A percentile compares a stretch with the other conserved stretches of the same genome.
These are phyloP conservation scores for Fusarium verticillioides DNA, from an alignment of 2,329 filamentous ascomycete species.

Conservation along the genomic window DNA sequence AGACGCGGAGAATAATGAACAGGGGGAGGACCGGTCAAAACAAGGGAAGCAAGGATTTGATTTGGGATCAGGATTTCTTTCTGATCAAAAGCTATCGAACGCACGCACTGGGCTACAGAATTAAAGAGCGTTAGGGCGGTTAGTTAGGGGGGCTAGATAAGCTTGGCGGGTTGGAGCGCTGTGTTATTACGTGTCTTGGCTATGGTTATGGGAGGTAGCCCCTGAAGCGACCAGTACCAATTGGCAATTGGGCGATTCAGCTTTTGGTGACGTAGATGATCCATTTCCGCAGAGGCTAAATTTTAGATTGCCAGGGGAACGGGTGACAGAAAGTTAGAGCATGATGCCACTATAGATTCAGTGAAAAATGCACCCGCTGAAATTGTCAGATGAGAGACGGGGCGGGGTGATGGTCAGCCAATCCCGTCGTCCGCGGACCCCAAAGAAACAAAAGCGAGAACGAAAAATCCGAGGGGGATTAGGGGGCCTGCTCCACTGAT, in stretches of 20 bases:
- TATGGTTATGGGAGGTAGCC: not conserved
- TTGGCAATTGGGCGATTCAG: not conserved
- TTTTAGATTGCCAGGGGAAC: constrained; percentile 7
- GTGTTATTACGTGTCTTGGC: constrained; percentile 11
- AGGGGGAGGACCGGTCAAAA: not conserved
- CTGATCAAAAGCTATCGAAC: not conserved
- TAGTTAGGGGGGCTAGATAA: not conserved
- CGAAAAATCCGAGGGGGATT: too few relatives aligned
- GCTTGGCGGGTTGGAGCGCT: constrained; percentile 4
- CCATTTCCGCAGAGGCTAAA: not conserved
- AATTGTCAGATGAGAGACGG: not conserved
- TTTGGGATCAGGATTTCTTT: constrained; percentile 9
- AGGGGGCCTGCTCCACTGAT: not conserved
- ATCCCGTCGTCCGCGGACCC: constrained; percentile 4
- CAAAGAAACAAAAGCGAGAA: not conserved
- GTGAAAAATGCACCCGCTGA: not conserved
- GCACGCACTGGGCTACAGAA: not conserved
- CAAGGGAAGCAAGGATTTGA: not conserved
- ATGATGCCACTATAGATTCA: not conserved
- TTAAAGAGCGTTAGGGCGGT: not conserved
- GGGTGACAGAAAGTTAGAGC: not conserved
- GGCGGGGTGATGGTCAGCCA: constrained; percentile 5
- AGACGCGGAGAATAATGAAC: constrained; percentile 22
- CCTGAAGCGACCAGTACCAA: constrained; percentile 1
- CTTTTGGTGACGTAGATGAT: constrained; percentile 17